Evolutionary conservation across 1,139 yeast species (phyloP), one percentile per base, ranked within the genome.

Genomic region (Eremothecium sinecaudum): DNA sequence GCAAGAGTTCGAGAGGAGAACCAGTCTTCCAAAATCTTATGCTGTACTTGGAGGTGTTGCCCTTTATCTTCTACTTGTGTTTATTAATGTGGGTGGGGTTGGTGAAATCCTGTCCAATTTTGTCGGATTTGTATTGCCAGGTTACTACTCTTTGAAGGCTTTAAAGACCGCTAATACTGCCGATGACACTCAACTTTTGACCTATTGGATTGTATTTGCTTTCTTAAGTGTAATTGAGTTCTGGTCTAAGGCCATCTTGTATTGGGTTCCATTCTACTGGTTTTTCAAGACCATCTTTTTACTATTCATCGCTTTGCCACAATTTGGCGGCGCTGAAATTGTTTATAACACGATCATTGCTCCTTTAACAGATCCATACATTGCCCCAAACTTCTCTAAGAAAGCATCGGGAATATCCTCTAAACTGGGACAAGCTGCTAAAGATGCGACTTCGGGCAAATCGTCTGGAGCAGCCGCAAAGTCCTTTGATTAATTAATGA

Each of bases 201-300:
- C 95, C 23, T 87, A 90, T 63, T 90, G 98, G 98, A 95, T 90
- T 40, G 94, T 90, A 19, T 90, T 83, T 58, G 94, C 96, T 20
- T 77, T 76, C 52, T 75, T 90, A 66, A 82, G 79, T 58, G 90
- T 90, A 33, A 56, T 84, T 51, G 99, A 90, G 66, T 90, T 84
- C 71, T 90, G 97, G 97, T 79, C 95, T 42, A 75, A 77, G 56
- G 79, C 95, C 26, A 79, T 92, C 49, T 71, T 87, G 44, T 83
- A 82, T 70, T 82, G 95, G 93, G 63, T 90, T 48, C 98, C 99
- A 53, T 86, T 90, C 60, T 90, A 90, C 73, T 90, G 87, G 75
- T 73, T 90, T 55, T 72, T 90, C 70, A 90, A 90, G 74, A 83
- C 96, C 38, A 49, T 83, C 37, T 78, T 83, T 63, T 78, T 90